phyloP scores from a whole-genome alignment of 257 asterid species.

The Solanum lignicaule region DNA sequence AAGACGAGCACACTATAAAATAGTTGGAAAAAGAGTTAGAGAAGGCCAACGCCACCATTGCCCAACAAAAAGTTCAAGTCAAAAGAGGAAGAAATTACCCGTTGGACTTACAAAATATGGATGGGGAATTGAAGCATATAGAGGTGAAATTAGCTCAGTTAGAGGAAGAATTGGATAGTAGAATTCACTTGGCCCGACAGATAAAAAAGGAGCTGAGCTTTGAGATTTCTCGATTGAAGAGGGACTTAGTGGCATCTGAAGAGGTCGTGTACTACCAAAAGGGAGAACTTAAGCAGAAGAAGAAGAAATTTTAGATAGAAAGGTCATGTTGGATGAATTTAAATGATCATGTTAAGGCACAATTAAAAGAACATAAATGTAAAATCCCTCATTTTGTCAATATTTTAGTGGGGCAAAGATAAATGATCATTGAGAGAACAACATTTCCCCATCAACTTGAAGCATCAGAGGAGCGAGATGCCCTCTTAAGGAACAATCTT shows the following conservation, averaged over 20 bases:
- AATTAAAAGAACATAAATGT: neutral
- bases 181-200: neutral
- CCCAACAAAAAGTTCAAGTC: neutral
- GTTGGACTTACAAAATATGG: neutral
- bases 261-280: neutral
- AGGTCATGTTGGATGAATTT: neutral
- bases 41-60: neutral
- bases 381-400: neutral
- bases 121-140: neutral
- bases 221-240: neutral
- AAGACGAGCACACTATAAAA: neutral
- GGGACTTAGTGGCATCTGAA: neutral
- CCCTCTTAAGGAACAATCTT: neutral
- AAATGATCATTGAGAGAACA: neutral
- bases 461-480: neutral
- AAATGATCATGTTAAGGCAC: neutral
- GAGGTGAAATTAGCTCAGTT: rapidly evolving
- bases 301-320: neutral
- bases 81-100: neutral
- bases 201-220: neutral
- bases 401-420: neutral
- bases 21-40: neutral
- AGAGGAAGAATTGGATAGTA: neutral
- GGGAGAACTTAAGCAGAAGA: neutral
- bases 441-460: neutral